These are phyloP conservation scores for Blastomyces parvus DNA, from an alignment of 2,329 filamentous ascomycete species.

Conservation along the genomic window DNA sequence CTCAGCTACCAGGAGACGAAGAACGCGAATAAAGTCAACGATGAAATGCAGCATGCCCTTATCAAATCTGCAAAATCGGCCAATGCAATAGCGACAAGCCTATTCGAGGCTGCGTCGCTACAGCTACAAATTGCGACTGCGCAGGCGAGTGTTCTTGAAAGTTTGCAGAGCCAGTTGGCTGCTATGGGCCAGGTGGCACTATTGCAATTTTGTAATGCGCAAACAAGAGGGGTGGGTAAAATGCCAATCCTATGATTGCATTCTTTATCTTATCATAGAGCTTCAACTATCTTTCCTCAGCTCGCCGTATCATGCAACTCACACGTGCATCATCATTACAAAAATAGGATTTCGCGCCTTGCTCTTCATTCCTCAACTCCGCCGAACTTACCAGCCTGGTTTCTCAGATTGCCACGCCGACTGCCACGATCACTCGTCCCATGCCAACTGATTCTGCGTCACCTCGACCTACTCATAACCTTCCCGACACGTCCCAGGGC, in stretches of 20 bases:
- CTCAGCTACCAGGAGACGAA: constrained; percentile 4
- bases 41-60: not conserved
- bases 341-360: not conserved
- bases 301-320: not conserved
- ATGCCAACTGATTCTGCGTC: constrained; percentile 32
- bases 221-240: not conserved
- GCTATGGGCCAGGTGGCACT: constrained; percentile 6
- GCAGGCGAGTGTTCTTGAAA: not conserved
- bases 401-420: constrained; percentile 39
- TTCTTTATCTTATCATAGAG: not conserved
- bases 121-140: not conserved
- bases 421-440: constrained; percentile 53
- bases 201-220: constrained; percentile 2
- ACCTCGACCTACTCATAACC: not conserved
- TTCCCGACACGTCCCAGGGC: not conserved
- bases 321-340: not conserved
- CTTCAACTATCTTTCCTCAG: not conserved
- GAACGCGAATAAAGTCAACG: not conserved
- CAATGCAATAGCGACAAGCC: not conserved
- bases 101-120: not conserved
- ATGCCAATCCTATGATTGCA: not conserved
- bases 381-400: not conserved
- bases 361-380: not conserved
- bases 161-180: constrained; percentile 5
- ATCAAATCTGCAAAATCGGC: not conserved